Percentiles rank a stretch among this genome's conserved stretches.
Conservation (phyloP, 2,329 filamentous ascomycete species). For the Colletotrichum sp. region DNA sequence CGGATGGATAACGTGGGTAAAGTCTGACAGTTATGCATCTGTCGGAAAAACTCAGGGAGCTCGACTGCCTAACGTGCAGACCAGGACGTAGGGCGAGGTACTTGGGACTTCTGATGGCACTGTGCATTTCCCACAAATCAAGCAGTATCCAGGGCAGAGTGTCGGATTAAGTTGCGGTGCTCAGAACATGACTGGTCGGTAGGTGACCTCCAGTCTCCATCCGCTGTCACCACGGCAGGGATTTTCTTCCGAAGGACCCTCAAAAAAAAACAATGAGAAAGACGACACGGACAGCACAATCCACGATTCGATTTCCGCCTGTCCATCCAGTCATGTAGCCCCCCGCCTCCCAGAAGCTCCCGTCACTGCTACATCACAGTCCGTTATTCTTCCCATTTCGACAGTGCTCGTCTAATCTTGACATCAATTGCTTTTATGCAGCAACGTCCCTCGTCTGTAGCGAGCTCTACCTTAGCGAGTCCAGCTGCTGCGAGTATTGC, state of each 20-base stretch:
- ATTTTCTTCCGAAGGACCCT: constrained; percentile 3
- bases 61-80: neutral
- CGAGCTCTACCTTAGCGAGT: neutral
- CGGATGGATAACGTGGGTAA: neutral
- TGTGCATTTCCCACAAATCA: constrained; percentile 6
- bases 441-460: neutral
- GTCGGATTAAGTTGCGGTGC: neutral
- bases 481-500: neutral
- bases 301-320: neutral
- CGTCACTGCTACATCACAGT: neutral
- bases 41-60: neutral
- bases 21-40: neutral
- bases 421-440: neutral
- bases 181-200: neutral
- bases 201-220: neutral
- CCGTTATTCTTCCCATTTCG: neutral
- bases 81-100: neutral
- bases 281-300: neutral
- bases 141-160: neutral
- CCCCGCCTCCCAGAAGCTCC: neutral
- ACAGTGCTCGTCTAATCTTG: constrained; percentile 11
- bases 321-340: neutral
- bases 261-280: neutral
- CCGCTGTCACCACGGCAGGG: neutral
- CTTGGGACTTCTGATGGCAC: neutral